Percentiles rank a stretch among this genome's conserved stretches.
Evolutionary conservation across 805 yeast genomes (phyloP).

Genomic region (Wickerhamomyces subpelliculosus): DNA sequence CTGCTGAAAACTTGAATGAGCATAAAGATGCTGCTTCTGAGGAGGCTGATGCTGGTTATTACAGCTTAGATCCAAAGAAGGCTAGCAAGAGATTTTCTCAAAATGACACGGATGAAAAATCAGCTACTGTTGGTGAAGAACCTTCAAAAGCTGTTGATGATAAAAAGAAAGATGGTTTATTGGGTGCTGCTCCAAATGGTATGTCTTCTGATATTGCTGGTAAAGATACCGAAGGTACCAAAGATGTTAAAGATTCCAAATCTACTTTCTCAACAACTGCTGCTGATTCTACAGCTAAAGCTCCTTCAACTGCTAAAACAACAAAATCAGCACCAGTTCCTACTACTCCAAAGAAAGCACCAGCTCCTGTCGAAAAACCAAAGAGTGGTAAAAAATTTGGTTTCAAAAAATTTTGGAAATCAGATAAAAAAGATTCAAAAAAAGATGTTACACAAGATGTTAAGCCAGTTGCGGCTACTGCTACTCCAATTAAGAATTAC

Average conservation of each 20-base stretch:
- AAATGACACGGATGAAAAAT: not conserved
- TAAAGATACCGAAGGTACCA: too few relatives aligned
- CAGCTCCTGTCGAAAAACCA: too few relatives aligned
- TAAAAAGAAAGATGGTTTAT: too few relatives aligned
- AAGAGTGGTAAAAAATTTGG: not conserved
- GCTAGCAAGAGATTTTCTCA: conserved; percentile 5
- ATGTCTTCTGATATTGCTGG: too few relatives aligned
- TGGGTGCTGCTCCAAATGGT: not conserved
- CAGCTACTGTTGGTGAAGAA: not conserved
- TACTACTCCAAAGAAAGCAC: too few relatives aligned
- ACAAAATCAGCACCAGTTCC: too few relatives aligned
- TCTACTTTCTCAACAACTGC: too few relatives aligned
- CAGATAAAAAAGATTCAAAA: not conserved
- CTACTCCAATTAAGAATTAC: not conserved
- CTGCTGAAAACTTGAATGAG: not conserved
- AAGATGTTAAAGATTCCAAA: too few relatives aligned
- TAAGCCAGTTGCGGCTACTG: not conserved
- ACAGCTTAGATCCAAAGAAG: conserved; percentile 15
- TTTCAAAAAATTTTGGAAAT: not conserved
- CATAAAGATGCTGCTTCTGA: not conserved
- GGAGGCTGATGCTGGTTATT: not conserved
- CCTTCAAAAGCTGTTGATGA: not conserved
- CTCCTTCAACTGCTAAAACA: too few relatives aligned
- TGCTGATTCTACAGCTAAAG: too few relatives aligned
- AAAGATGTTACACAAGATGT: not conserved